Percentiles rank a stretch among this genome's conserved stretches.
These are phyloP conservation scores for Phoma sp. DNA, from an alignment of 2,329 filamentous ascomycete genomes.

Conservation along the genomic window DNA sequence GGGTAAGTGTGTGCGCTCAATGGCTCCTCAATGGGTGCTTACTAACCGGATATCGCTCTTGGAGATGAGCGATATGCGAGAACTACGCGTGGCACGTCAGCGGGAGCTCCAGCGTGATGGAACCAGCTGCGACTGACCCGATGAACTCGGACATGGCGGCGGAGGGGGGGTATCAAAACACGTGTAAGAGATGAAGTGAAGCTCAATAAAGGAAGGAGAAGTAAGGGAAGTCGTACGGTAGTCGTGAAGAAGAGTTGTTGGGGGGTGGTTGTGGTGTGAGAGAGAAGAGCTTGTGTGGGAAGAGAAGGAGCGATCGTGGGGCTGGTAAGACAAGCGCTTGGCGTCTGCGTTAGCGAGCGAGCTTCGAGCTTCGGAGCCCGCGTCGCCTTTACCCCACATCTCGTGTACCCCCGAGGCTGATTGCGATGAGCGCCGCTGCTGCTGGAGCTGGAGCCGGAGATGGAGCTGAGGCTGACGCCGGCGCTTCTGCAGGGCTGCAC, in stretches of 20 bases:
- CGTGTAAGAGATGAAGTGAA: constrained; percentile 29
- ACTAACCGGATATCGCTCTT: constrained; percentile 95
- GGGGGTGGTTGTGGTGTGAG: constrained; percentile 22
- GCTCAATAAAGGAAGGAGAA: constrained; percentile 30
- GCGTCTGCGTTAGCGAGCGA: constrained; percentile 20
- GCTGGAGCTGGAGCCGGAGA: too few relatives aligned
- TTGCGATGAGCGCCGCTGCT: constrained; percentile 10
- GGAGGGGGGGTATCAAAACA: constrained; percentile 35
- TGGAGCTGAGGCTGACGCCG: constrained; percentile 12
- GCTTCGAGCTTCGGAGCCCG: constrained; percentile 15
- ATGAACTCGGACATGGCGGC: constrained; percentile 66
- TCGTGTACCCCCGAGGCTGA: constrained; percentile 14
- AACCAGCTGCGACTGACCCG: constrained; percentile 57
- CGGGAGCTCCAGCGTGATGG: constrained; percentile 41
- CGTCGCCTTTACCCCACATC: constrained; percentile 31
- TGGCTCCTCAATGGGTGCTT: constrained; percentile 22
- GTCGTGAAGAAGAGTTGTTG: constrained; percentile 21
- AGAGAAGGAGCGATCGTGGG: constrained; percentile 23
- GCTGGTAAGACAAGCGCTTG: constrained; percentile 27
- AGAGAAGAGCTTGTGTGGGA: constrained; percentile 24
- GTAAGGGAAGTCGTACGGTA: constrained; percentile 23
- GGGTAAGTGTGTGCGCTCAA: constrained; percentile 26
- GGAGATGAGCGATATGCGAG: constrained; percentile 94
- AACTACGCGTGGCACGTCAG: constrained; percentile 61
- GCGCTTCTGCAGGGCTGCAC: constrained; percentile 27